These are phyloP conservation scores for Mycena rebaudengoi DNA, from an alignment of 768 basidiomycete genomes.

Conservation along the genomic window DNA sequence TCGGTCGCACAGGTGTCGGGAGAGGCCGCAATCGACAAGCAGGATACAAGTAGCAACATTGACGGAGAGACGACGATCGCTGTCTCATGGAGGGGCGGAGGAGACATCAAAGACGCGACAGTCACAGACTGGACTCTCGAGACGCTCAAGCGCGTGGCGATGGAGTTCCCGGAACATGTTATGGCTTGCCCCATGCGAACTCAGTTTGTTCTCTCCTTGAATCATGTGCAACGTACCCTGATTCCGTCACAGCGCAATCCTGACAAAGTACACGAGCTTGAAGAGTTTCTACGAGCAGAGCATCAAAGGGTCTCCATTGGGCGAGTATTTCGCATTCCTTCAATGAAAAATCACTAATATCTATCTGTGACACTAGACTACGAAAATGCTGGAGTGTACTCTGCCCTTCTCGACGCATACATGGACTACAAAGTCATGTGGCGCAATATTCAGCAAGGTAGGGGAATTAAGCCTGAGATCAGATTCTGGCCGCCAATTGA, in stretches of 20 bases:
- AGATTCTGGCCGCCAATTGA: not conserved
- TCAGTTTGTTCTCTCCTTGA: not conserved
- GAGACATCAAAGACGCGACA: constrained; percentile 2
- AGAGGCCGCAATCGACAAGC: not conserved
- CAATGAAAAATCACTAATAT: not conserved
- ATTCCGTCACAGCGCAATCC: not conserved
- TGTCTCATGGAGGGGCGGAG: constrained; percentile 5
- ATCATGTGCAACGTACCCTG: not conserved
- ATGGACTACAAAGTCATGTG: constrained; percentile 17
- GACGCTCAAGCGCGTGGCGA: constrained; percentile 2
- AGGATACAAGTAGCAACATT: not conserved
- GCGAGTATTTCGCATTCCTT: not conserved
- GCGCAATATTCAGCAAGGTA: constrained; percentile 6
- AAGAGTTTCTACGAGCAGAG: constrained; percentile 8
- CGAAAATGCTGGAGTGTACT: constrained; percentile 6
- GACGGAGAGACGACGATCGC: constrained; percentile 11
- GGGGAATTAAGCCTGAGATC: not conserved
- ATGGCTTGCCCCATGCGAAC: constrained; percentile 12
- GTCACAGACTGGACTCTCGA: constrained; percentile 4
- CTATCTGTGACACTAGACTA: constrained; percentile 5
- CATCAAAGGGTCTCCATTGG: not conserved
- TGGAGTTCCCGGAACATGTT: constrained; percentile 9
- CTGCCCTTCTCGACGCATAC: constrained; percentile 15
- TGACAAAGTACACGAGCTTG: constrained; percentile 16
- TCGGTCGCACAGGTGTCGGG: not conserved